phyloP scores from a whole-genome alignment of 768 basidiomycete genomes.

The Trametes sanguinea region DNA sequence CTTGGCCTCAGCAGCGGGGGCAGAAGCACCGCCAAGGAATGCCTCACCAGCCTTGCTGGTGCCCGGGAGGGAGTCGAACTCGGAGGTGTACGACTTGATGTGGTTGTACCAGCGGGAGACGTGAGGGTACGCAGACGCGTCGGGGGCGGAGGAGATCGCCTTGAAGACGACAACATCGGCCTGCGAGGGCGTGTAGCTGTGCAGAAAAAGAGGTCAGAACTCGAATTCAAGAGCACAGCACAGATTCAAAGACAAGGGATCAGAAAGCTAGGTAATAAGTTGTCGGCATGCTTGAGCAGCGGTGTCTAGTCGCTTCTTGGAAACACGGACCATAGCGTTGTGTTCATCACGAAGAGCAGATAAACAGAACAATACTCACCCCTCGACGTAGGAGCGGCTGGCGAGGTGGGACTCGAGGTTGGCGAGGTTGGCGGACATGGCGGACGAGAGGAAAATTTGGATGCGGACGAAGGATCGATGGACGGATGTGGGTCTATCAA shows the following conservation, averaged over 20 bases:
- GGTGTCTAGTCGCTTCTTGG: slow-evolving; percentile 94
- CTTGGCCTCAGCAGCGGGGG: slow-evolving; percentile 46
- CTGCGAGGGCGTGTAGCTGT: slow-evolving; percentile 88
- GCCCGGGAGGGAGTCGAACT: slow-evolving; percentile 79
- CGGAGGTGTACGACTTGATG: slow-evolving; percentile 82
- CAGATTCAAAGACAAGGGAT: slow-evolving; percentile 32
- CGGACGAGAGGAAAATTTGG: slow-evolving; percentile 9
- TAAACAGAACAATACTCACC: slow-evolving; percentile 55
- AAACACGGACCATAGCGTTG: slow-evolving; percentile 94
- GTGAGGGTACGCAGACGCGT: slow-evolving; percentile 66
- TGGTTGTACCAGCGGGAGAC: slow-evolving; percentile 92
- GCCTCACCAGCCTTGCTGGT: slow-evolving; percentile 80
- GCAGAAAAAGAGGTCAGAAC: slow-evolving; percentile 1
- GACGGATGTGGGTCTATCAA: not conserved
- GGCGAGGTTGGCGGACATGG: slow-evolving; percentile 66
- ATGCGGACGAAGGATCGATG: slow-evolving; percentile 24
- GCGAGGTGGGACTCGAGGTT: slow-evolving; percentile 87
- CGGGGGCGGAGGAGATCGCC: slow-evolving; percentile 66
- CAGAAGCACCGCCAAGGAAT: slow-evolving; percentile 55
- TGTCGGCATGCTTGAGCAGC: slow-evolving; percentile 78
- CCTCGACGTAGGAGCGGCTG: slow-evolving; percentile 87
- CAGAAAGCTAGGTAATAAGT: slow-evolving; percentile 71
- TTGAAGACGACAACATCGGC: slow-evolving; percentile 94
- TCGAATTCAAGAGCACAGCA: not conserved
- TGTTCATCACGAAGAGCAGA: slow-evolving; percentile 56